Evolutionary conservation across 2,329 filamentous ascomycete genomes (phyloP), one percentile per base, ranked within the genome.

Genomic region (Erysiphe neolycopersici): DNA sequence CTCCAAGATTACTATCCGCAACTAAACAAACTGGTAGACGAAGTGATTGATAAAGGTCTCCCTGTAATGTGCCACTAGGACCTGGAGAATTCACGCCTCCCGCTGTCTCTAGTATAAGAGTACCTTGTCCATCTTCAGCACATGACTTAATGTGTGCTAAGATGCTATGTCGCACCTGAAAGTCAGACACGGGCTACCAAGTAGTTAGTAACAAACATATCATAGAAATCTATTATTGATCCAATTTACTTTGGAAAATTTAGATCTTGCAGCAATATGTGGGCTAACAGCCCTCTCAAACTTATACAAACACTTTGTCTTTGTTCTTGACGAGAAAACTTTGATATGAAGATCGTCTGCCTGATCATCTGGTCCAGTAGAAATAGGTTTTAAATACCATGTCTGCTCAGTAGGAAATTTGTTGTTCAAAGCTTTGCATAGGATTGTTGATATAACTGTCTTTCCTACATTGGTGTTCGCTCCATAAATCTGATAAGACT

Each of bases 401-500:
- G 74, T 66, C 17, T 61, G 59, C 39, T 68, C 65, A 17, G 60
- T 53, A 8, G 58, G 57, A 49, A 63, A 62, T 35, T 60, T 59
- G 22, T 60, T 62, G 33, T 60, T 61, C 4, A 74, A 66, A 9
- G 76, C 68, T 48, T 70, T 73, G 56, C 73, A 78, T 3, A 91
- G 63, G 12, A 83, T 59, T 0, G 79, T 83, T 1, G 78, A 76
- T 46, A 84, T 68, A 30, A 91, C 71, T 0, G 82, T 91, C 63
- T 91, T 91, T 49, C 82, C 82, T 22, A 89, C 79, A 50, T 80
- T 73, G 0, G 82, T 89, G 53, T 87, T 89, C 40, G 82, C 79
- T 26, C 82, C 82, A 53, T 79, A 91, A 33, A 91, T 64, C 58
- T 89, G 81, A 51, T 80, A 70, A 12, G 72, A 65, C 47, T 73